Evolutionary conservation across 2,329 filamentous ascomycete genomes (phyloP), one percentile per base, ranked within the genome.

Genomic region (Sporothrix brunneoviolacea): DNA sequence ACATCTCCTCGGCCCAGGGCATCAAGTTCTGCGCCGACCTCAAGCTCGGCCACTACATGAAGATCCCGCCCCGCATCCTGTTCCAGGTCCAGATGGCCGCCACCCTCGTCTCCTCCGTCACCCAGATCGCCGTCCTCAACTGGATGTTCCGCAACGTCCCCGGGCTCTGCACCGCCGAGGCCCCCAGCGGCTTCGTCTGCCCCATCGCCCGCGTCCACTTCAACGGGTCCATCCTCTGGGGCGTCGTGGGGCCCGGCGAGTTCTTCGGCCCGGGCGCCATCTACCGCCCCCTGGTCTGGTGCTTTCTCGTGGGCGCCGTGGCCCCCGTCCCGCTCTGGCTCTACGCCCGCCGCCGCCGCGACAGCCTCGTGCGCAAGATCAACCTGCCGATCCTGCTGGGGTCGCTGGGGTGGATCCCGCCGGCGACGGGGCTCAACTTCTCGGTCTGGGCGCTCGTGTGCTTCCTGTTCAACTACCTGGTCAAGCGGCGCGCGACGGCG

Each of bases 141-240:
- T 95, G 88, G 88, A 93, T 93, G 84, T 89, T 94, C 58, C 70
- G 68, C 55, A 82, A 88, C 62, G 84, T 95, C 37, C 80, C 79
- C 0, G 81, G 82, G 2, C 82, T 94, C 47, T 95, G 89, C 69
- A 91, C 87, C 0, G 72, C 85, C 0, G 68, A 84, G 42, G 88
- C 88, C n/a, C 78, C 91, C 63, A 91, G 90, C 60, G 87, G 88
- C 10, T 94, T 94, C 69, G 91, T 86, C 15, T 95, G 89, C 58
- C 89, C 89, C 15, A 86, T 93, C 50, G 89, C 88, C 1, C 79
- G 87, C 13, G 89, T 94, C 1, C 88, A 94, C 66, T 95, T 94
- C 74, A 93, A 93, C 66, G 88, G 88, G 47, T 88, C 83, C 50
- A 91, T 95, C 50, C 78, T 94, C 4, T 95, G 89, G 89, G 89